Base-by-base conservation (phyloP, 1,284 basidiomycete genomes). In the Somion occarium region DNA sequence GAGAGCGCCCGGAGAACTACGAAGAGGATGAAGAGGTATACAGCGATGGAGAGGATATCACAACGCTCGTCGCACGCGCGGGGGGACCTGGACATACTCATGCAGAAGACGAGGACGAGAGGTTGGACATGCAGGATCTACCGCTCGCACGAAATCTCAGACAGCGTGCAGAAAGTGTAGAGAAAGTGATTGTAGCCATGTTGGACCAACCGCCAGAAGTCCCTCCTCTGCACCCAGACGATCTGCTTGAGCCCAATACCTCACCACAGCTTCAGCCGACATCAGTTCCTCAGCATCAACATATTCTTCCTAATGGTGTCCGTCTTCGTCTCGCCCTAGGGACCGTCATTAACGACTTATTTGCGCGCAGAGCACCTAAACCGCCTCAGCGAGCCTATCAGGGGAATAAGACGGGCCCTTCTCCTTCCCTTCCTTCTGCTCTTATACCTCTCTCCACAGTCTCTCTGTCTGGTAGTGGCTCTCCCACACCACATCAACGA, bases 131-230 rank as follows among this genome's bases (percentile, higher is more conserved):
- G 41, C 84, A 88, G 61, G 81, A 88, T 59, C 66, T 88, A 1
- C 59, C 63, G 3, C 74, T 87, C 25, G 86, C 88, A 2, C 70
- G 79, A 23, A 73, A 65, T 44, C 75, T 90, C 34, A 73, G 85
- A 49, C 70, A 86, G 38, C 79, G 86, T 22, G 85, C 88, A 3
- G 86, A 89, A 58, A 83, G 83, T 12, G 73, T 91, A 13, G 88
- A 91, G 65, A 89, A 88, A 61, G 85, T 90, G 43, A 78, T 89
- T 45, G 80, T 78, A 1, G 78, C 83, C 22, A 90, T 91, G 86
- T 77, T 91, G 5, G 81, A 82, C 51, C 86, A 89, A 58, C 82
- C 85, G 0, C 87, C 86, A 0, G 60, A 66, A 49, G 61, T 66
- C 22, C 63, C 63, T n/a, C 63, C 66, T n/a, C 45, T 61, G 13